A percentile compares a stretch with the other conserved stretches of the same genome.
These are phyloP conservation scores for Tricholoma sp. DNA, from an alignment of 768 basidiomycete species.

Conservation along the genomic window DNA sequence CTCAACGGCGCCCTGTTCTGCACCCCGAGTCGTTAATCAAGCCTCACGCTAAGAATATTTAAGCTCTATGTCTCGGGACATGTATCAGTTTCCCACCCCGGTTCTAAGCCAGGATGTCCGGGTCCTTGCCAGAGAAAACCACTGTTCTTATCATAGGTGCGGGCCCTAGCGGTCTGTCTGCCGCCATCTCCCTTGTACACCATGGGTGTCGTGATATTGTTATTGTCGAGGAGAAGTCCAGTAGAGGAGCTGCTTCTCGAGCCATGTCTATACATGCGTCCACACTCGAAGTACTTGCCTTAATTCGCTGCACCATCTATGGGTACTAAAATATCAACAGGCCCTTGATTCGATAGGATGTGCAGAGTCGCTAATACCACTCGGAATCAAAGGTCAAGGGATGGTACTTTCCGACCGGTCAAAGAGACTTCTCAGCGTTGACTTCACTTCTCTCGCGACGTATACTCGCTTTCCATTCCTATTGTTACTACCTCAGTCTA, in stretches of 20 bases:
- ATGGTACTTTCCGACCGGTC: constrained; percentile 27
- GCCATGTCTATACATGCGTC: constrained; percentile 46
- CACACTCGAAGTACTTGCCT: constrained; percentile 40
- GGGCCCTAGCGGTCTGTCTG: constrained; percentile 43
- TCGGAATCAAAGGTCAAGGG: constrained; percentile 26
- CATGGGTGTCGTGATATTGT: constrained; percentile 37
- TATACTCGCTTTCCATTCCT: constrained; percentile 41
- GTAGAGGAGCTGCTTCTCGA: constrained; percentile 33
- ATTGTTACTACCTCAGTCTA: constrained; percentile 37
- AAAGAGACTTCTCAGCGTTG: constrained; percentile 18
- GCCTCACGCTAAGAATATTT: too few species aligned
- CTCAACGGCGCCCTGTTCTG: too few species aligned
- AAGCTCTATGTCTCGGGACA: too few species aligned
- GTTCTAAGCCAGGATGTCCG: too few species aligned
- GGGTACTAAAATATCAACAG: constrained; percentile 20
- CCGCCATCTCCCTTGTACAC: constrained; percentile 39
- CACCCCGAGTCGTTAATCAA: too few species aligned
- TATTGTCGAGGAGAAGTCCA: constrained; percentile 33
- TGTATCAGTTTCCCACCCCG: too few species aligned
- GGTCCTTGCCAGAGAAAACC: constrained; percentile 21
- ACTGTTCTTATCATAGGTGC: constrained; percentile 47
- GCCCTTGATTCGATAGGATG: constrained; percentile 40
- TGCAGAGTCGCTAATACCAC: constrained; percentile 30
- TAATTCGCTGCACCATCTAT: background rate
- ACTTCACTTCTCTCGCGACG: constrained; percentile 29